phyloP scores from a whole-genome alignment of 345 rosid species.

The Gynandropsis gynandra region DNA sequence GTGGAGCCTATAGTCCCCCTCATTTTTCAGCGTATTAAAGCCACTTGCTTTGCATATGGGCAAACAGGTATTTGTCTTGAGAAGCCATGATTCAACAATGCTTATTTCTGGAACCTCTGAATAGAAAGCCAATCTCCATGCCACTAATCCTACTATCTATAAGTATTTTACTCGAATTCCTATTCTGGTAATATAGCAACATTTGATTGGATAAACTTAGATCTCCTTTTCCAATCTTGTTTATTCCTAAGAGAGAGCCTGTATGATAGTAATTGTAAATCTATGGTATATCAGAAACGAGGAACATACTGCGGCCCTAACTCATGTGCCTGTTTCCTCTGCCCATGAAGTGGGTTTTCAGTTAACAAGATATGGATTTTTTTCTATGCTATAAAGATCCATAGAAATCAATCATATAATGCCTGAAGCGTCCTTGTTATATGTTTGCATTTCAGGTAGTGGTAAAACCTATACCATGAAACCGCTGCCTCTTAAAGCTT shows the following conservation, averaged over 20 bases:
- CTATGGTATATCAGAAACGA: too few species aligned
- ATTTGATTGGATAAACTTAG: too few species aligned
- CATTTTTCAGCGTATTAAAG: conserved; percentile 85
- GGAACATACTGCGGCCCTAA: too few species aligned
- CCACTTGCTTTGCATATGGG: conserved; percentile 98
- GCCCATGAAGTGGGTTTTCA: too few species aligned
- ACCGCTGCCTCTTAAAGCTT: conserved; percentile 91
- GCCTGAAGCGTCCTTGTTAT: conserved; percentile 1
- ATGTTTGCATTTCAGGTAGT: conserved; percentile 53
- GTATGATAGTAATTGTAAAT: too few species aligned
- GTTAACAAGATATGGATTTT: too few species aligned
- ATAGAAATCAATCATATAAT: too few species aligned
- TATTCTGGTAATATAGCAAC: background rate
- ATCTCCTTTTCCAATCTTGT: too few species aligned
- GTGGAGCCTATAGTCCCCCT: conserved; percentile 97
- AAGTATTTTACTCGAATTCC: conserved; percentile 8
- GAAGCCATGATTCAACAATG: conserved; percentile 12
- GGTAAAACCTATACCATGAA: conserved; percentile 98
- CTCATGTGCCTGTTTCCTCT: too few species aligned
- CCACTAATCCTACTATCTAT: conserved; percentile 13
- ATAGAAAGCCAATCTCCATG: conserved; percentile 9
- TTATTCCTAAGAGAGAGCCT: too few species aligned
- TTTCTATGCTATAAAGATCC: too few species aligned
- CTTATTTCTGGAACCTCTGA: conserved; percentile 2
- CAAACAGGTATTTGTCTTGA: conserved; percentile 62